Base-by-base conservation (phyloP, 129 eudicot genomes). In the Escallonia herrerae region DNA sequence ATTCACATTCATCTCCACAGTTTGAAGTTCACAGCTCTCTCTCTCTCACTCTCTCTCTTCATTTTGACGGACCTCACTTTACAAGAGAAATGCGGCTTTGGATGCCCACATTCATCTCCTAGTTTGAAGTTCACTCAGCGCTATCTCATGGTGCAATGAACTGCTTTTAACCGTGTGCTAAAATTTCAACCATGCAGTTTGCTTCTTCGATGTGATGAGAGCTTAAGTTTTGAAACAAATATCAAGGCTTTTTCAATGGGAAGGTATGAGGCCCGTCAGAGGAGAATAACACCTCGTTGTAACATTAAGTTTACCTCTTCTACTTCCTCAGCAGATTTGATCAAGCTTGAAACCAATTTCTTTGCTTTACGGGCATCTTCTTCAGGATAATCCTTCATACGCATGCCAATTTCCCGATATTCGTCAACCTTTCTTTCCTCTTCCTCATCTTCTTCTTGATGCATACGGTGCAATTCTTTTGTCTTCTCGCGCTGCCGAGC, bases 261-360 rank as follows among this genome's bases (percentile, higher is more conserved):
- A 44, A 46, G 54, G 12, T 49, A 60, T 13, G 47, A 39, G 3
- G 51, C 12, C 45, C 0, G 11, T 44, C 51, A 44, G 8, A 39
- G 37, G 12, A 33, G 40, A 48, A 13, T 5, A 71, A 9, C 42
- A 6, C 13, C 7, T 58, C 48, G 2, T 15, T 56, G 59, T 11
- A 59, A 7, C 45, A 12, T 10, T 48, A 40, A 47, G 56, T 64
- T 69, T 73, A 88, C 98, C 96, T 93, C 96, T 80, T 93, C 96
- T 43, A 93, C 82, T 83, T 93, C 98, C 78, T 93, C 98, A 59
- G 89, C 98, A 33, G 98, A 76, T 76, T 53, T 85, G 63, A 93
- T 88, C 51, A 93, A 86, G 83, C 95, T 81, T 5, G 98, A 67
- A 4, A 93, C 95, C 80, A 93, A 69, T 80, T 76, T 85, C 72